Evolutionary conservation across 768 basidiomycete species (phyloP).

Genomic region (Rubroboletus satanas): DNA sequence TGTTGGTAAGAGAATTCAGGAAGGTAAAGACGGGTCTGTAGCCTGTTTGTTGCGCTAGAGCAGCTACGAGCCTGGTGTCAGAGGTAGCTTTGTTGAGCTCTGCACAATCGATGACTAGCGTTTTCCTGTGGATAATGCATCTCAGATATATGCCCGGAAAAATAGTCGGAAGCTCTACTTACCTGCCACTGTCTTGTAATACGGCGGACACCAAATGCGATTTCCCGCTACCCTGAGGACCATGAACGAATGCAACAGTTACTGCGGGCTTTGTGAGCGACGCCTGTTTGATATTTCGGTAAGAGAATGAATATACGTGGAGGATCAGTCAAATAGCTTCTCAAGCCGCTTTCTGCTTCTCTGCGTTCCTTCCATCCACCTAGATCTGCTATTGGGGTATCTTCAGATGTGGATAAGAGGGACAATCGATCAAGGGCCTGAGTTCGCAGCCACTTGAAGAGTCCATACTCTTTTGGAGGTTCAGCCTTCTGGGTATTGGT

Average conservation of each 20-base stretch:
- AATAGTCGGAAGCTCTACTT: conserved; percentile 3
- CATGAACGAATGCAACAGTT: conserved; percentile 76
- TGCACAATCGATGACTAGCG: conserved; percentile 80
- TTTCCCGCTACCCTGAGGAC: conserved; percentile 84
- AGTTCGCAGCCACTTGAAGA: conserved; percentile 71
- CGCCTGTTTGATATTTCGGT: neutral
- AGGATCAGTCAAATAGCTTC: conserved; percentile 70
- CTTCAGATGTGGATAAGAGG: conserved; percentile 20
- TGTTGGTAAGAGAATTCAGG: conserved; percentile 70
- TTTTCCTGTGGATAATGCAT: conserved; percentile 43
- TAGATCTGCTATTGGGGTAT: conserved; percentile 21
- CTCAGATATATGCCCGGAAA: neutral
- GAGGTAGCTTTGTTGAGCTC: conserved; percentile 65
- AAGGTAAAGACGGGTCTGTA: conserved; percentile 89
- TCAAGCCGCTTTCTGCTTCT: conserved; percentile 66
- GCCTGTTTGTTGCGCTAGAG: conserved; percentile 78
- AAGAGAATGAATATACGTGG: conserved; percentile 49
- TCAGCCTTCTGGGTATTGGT: neutral
- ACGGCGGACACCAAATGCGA: conserved; percentile 51
- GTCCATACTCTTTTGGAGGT: conserved; percentile 51
- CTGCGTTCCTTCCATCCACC: conserved; percentile 82
- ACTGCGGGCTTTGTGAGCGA: conserved; percentile 35
- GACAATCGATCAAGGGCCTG: conserved; percentile 57
- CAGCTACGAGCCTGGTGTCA: conserved; percentile 63
- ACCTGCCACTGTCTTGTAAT: conserved; percentile 54